Evolutionary conservation across 140 eudicot species (phyloP), one percentile per base, ranked within the genome.

Genomic region (Cichorium intybus): DNA sequence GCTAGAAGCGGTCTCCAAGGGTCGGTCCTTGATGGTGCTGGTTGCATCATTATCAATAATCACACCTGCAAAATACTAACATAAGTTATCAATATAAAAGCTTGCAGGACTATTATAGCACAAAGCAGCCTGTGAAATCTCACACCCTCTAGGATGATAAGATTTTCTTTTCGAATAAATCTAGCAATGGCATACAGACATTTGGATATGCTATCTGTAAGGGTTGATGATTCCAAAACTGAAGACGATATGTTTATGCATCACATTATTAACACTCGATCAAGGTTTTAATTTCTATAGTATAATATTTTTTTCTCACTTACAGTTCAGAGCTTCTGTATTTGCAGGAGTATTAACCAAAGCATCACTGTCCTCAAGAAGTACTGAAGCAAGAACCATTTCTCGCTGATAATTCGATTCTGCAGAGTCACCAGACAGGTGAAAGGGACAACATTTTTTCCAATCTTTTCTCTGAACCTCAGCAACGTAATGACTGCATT

Each of bases 401-500:
- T 31, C 65, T 14, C 64, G 69, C 37, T 60, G 24, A 15, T 20
- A 37, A 57, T 47, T 49, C 6, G 29, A 10, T 45, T 60, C 39
- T 21, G 21, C 20, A 17, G 27, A 6, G 17, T 68, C 39, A 21
- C 50, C 39, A 29, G 60, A 29, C 37, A 67, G 54, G 4, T 27
- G 23, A 71, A 80, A 75, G 14, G 78, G 81, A 10, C 51, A 52
- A 61, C 78, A 75, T 4, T 6, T 37, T 58, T 29, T 60, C 68
- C 68, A 21, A 16, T 80, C 75, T 33, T 6, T 66, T 65, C 50
- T 34, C 48, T 79, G 60, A 69, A 70, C 58, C 6, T 54, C 81
- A 52, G 78, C 75, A 26, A 71, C 81, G 62, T 50, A 75, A 14
- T 70, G 73, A 66, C 85, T 80, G 85, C 78, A 56, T 57, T 18